Base-by-base conservation (phyloP, 805 yeast genomes). In the Blastobotrys peoriensis region DNA sequence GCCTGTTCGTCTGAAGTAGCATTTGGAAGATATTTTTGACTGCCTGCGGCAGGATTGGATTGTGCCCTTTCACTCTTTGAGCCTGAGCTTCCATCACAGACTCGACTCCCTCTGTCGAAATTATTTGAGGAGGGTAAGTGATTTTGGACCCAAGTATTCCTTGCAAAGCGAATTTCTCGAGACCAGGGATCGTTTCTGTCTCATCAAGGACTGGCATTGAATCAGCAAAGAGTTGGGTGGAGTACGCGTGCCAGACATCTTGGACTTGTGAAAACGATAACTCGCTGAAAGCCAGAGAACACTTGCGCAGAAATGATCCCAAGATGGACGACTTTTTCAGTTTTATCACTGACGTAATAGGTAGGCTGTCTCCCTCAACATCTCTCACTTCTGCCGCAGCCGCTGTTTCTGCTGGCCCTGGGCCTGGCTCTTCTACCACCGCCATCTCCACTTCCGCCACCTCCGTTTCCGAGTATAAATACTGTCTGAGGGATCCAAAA, bases 41-140 rank as follows among this genome's bases (percentile, higher is more conserved):
- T 46, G 34, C 58, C 53, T 1, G 79, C 74, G 3, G 75, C 64
- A 15, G 70, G 63, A 0, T 72, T 64, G 45, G 39, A 2, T 79
- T 76, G 48, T 65, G 64, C 3, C 65, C 58, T 53, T 78, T 79
- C n/a, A 78, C 55, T 15, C 69, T 60, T 20, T 62, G 60, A 9
- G 78, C 71, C 47, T 78, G 81, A 36, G 67, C 65, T 41, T 75
- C 75, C 34, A 78, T 56, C 47, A 78, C 55, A 8, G 64, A n/a
- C 20, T 51, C 54, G 9, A 52, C 40, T 19, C 43, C 47, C 28
- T 53, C 55, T 20, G 41, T 28, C 15, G 48, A 43, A 15, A 44
- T 41, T 8, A 25, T 8, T 25, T 25, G 30, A 25, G 30, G 30
- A 25, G 30, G 30, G 13, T 13, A 13, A 19, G 25, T 21, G 5